Conservation (phyloP, 2,329 filamentous ascomycete species). For the Talaromyces sp. region DNA sequence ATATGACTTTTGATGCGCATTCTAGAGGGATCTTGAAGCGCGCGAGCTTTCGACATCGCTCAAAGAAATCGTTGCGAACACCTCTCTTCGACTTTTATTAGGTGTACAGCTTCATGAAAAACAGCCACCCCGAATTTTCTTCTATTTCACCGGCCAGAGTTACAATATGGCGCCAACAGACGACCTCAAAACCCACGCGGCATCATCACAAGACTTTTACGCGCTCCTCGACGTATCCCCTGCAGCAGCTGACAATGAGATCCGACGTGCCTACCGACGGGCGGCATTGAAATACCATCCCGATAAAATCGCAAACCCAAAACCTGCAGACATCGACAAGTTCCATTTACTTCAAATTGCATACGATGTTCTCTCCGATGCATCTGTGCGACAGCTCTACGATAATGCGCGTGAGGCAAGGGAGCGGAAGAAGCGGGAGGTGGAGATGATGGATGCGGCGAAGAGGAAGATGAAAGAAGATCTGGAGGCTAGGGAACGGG, state of each 20-base stretch:
- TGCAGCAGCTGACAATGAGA: slow-evolving; percentile 65
- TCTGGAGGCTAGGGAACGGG: slow-evolving; percentile 71
- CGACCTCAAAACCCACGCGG: slow-evolving; percentile 56
- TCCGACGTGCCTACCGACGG: slow-evolving; percentile 79
- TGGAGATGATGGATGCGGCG: slow-evolving; percentile 69
- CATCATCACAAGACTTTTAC: slow-evolving; percentile 70
- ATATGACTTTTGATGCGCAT: not conserved
- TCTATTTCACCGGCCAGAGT: not conserved
- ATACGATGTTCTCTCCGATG: slow-evolving; percentile 75
- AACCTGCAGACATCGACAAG: slow-evolving; percentile 65
- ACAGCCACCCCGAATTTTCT: not conserved
- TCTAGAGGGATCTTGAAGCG: not conserved
- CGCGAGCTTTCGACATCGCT: too few species aligned
- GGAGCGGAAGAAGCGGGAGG: slow-evolving; percentile 65
- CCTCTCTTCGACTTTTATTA: not conserved
- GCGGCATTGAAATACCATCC: slow-evolving; percentile 88
- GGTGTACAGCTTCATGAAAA: not conserved
- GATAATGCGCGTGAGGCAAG: slow-evolving; percentile 71
- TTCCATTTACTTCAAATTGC: slow-evolving; percentile 85
- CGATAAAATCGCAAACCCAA: slow-evolving; percentile 75
- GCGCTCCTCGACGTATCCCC: slow-evolving; percentile 66
- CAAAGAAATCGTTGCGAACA: not conserved
- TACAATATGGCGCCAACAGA: slow-evolving; percentile 36
- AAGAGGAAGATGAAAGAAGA: slow-evolving; percentile 79
- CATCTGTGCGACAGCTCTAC: slow-evolving; percentile 69